These are phyloP conservation scores for Russula dissimulans DNA, from an alignment of 768 basidiomycete genomes.

Conservation along the genomic window DNA sequence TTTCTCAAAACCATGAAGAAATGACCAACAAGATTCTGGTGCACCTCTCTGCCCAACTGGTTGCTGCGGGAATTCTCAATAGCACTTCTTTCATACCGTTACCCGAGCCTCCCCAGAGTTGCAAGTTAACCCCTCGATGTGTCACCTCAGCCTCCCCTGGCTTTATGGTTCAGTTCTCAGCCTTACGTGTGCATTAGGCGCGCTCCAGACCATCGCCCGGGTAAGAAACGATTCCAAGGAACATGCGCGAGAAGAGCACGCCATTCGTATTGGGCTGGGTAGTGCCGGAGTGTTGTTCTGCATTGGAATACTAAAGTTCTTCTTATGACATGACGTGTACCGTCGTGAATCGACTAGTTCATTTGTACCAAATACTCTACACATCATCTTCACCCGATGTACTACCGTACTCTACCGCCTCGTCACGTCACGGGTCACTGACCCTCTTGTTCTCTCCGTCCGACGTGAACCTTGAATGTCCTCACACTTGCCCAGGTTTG, in stretches of 20 bases:
- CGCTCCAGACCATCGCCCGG: constrained; percentile 3
- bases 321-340: not conserved
- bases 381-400: not conserved
- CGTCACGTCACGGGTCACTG: no score
- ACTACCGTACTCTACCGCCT: not conserved
- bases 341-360: not conserved
- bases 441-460: no score
- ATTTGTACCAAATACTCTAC: not conserved
- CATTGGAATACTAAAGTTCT: constrained; percentile 2
- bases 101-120: constrained; percentile 6
- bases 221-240: constrained; percentile 8
- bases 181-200: constrained; percentile 8
- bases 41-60: constrained; percentile 2
- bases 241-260: constrained; percentile 2
- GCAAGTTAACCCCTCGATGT: constrained; percentile 5
- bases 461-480: no score
- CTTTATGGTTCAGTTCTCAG: constrained; percentile 11
- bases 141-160: constrained; percentile 16
- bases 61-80: constrained; percentile 8
- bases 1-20: not conserved
- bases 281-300: constrained; percentile 3
- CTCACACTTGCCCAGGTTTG: not conserved
- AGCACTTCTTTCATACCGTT: not conserved
- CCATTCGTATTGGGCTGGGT: constrained; percentile 2
- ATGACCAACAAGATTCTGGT: constrained; percentile 3